phyloP scores from a whole-genome alignment of 2,329 filamentous ascomycete species.

The Fusarium marasasianum region DNA sequence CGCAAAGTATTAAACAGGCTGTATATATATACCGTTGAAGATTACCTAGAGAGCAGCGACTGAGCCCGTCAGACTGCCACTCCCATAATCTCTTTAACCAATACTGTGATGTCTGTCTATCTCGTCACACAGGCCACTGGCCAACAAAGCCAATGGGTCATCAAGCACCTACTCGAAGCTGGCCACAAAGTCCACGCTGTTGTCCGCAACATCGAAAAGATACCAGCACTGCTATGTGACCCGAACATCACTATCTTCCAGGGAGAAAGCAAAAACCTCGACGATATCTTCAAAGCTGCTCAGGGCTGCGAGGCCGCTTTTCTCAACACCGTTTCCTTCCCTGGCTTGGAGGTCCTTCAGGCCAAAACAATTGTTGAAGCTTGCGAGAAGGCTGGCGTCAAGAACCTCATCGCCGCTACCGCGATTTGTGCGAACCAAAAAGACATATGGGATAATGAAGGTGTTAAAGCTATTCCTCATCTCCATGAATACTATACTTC shows the following conservation, averaged over 20 bases:
- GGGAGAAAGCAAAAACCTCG: slow-evolving; percentile 48
- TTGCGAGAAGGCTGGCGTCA: slow-evolving; percentile 45
- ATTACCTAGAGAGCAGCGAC: background rate
- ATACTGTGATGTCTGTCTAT: slow-evolving; percentile 42
- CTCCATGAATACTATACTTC: slow-evolving; percentile 49
- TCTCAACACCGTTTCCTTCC: slow-evolving; percentile 39
- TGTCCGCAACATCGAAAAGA: slow-evolving; percentile 48
- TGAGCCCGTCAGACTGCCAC: background rate
- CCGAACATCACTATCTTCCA: slow-evolving; percentile 48
- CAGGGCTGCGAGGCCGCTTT: slow-evolving; percentile 48
- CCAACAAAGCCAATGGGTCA: slow-evolving; percentile 44
- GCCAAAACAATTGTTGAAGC: slow-evolving; percentile 47
- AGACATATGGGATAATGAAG: slow-evolving; percentile 38
- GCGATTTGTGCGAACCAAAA: slow-evolving; percentile 30
- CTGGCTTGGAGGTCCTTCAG: slow-evolving; percentile 44
- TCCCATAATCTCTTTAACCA: background rate
- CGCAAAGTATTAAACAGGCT: accelerated
- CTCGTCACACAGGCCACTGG: slow-evolving; percentile 50
- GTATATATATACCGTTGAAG: background rate
- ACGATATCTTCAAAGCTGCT: slow-evolving; percentile 45
- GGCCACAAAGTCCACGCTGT: slow-evolving; percentile 49
- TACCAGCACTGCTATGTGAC: slow-evolving; percentile 38
- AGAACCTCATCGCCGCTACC: slow-evolving; percentile 43
- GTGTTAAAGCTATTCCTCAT: background rate
- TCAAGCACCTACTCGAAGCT: slow-evolving; percentile 46